Conservation (phyloP, 768 basidiomycete species). For the Sporobolomyces phaffii region DNA sequence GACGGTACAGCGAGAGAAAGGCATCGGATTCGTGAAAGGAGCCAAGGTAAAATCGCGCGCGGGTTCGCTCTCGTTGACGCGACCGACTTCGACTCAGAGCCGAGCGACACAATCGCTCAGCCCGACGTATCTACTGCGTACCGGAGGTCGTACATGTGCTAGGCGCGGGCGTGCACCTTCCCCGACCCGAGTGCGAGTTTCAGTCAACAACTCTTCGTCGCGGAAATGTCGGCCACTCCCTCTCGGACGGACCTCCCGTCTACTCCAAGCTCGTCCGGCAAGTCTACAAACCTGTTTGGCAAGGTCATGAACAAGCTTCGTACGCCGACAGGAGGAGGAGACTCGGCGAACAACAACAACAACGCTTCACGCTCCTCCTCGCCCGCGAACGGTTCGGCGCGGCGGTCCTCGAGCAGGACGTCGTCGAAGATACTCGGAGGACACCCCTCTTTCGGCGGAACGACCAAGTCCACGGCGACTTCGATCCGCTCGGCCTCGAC, state of each 20-base stretch:
- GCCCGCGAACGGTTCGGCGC: not conserved
- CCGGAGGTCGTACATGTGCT: too few species aligned
- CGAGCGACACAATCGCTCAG: too few species aligned
- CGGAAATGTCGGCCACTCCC: not conserved
- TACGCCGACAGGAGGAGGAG: not conserved
- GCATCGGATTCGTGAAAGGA: too few species aligned
- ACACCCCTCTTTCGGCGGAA: too few species aligned
- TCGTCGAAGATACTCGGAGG: not conserved
- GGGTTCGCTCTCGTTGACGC: too few species aligned
- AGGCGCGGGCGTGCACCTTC: too few species aligned
- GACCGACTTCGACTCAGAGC: too few species aligned
- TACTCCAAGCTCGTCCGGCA: slow-evolving; percentile 5
- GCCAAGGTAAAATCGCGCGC: too few species aligned
- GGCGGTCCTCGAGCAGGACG: slow-evolving; percentile 3
- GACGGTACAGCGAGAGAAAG: too few species aligned
- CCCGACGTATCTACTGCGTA: too few species aligned
- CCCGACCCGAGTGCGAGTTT: too few species aligned
- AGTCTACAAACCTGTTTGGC: slow-evolving; percentile 17
- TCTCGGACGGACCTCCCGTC: not conserved
- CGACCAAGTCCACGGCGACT: not conserved
- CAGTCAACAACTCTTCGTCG: slow-evolving; percentile 10
- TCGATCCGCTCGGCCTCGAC: slow-evolving; percentile 1
- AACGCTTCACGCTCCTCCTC: slow-evolving; percentile 12
- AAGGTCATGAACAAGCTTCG: slow-evolving; percentile 32
- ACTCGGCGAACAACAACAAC: not conserved